Percentiles rank a stretch among this genome's conserved stretches.
Conservation (phyloP, 2,329 filamentous ascomycete genomes). For the Zasmidium angulare region DNA sequence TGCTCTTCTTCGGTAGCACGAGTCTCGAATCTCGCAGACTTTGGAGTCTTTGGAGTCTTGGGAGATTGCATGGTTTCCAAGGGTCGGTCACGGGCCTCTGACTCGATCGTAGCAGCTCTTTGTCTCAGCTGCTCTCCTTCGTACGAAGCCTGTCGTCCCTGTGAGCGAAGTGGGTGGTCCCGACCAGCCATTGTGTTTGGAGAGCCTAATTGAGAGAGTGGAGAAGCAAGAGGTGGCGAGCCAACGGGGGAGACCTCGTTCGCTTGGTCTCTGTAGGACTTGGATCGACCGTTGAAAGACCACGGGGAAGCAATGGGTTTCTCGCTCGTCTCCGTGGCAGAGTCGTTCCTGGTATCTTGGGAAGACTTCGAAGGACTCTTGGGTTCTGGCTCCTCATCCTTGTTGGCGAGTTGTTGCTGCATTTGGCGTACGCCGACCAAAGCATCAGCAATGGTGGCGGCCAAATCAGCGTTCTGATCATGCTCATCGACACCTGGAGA, state of each 20-base stretch:
- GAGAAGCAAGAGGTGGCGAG: not conserved
- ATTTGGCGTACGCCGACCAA: not conserved
- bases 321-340: not conserved
- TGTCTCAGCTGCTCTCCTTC: not conserved
- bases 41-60: not conserved
- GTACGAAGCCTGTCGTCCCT: not conserved
- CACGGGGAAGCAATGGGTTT: not conserved
- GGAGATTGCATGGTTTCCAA: not conserved
- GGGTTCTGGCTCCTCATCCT: not conserved
- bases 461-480: not conserved
- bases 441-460: not conserved
- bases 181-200: not conserved
- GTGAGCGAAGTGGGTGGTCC: not conserved
- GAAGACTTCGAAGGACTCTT: not conserved
- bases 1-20: not conserved
- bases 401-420: not conserved
- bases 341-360: not conserved
- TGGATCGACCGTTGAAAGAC: not conserved
- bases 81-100: not conserved
- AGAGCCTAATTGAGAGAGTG: not conserved
- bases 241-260: not conserved
- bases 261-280: not conserved
- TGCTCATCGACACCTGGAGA: not conserved
- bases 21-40: not conserved
- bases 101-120: not conserved